Base-by-base conservation (phyloP, 208 protist species). In the Crithidia acanthocephali region DNA sequence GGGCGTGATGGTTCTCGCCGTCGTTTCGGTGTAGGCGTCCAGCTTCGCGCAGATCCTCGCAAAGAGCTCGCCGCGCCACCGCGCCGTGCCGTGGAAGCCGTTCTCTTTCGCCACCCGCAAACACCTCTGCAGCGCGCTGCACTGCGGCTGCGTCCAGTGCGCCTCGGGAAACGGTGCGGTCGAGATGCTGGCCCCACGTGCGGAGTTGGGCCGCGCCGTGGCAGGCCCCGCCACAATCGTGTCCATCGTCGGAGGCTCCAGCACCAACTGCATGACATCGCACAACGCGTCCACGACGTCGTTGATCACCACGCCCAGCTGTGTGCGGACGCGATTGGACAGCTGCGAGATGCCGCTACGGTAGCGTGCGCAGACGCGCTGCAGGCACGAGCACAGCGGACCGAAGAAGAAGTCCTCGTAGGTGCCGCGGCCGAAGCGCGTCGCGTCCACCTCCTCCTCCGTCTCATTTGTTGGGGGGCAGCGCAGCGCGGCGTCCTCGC, bases 401-500 rank as follows among this genome's bases (percentile, higher is more conserved):
- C 64, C 68, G 20, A 84, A 74, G 37, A 87, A 76, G 65, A 84
- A 72, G 28, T 47, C 59, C 35, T 77, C 66, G 69, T 85, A 77
- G 40, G 68, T 62, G 33, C 44, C 51, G 0, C 65, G 40, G 18
- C 76, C 74, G 33, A 80, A 81, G 13, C 74, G 78, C 13, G 32
- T 32, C 23, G 61, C 66, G 33, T 84, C 74, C 42, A 84, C 28
- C 48, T 64, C 69, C 25, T 79, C 47, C 59, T 87, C 72, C 9
- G 35, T 48, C n/a, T 52, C 71, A 55, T 76, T 79, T 15, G 22
- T 52, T 11, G 71, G 74, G 16, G 59, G 44, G 37, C 73, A 82
- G 42, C 74, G 40, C 45, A 77, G 56, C 22, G 51, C 74, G 15
- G 69, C 58, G 32, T 78, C 79, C 68, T 84, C 77, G 35, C 69